These are phyloP conservation scores for Colletotrichum sp. DNA, from an alignment of 2,329 filamentous ascomycete genomes.

Conservation along the genomic window DNA sequence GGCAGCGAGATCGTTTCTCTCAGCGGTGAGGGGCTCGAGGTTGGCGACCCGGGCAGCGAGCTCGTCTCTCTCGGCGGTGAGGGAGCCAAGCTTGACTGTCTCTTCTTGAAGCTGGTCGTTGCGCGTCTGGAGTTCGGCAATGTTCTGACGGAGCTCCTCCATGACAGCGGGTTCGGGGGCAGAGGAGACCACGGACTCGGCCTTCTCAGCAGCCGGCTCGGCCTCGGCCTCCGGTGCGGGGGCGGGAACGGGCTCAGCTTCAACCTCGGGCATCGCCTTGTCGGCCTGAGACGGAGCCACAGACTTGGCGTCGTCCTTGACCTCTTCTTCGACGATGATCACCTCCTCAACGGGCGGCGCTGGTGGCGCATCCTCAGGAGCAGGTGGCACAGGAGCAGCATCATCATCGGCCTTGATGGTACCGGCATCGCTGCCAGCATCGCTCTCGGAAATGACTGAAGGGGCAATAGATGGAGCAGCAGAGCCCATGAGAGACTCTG, in stretches of 20 bases:
- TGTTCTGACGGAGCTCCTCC: conserved; percentile 18
- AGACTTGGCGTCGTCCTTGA: conserved; percentile 2
- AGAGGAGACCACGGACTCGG: not conserved
- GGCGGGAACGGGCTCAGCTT: not conserved
- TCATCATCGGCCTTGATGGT: conserved; percentile 16
- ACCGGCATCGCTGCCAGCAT: conserved; percentile 10
- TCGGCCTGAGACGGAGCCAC: not conserved
- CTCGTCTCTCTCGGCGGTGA: conserved; percentile 17
- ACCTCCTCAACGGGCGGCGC: not conserved
- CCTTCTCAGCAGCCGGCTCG: not conserved
- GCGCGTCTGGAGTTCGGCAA: conserved; percentile 18
- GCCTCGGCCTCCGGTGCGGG: not conserved
- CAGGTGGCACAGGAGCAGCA: not conserved
- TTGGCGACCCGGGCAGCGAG: conserved; percentile 1
- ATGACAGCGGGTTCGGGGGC: not conserved
- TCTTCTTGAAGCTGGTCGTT: conserved; percentile 19
- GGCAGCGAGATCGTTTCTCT: conserved; percentile 13
- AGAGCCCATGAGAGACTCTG: conserved; percentile 15
- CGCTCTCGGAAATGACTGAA: conserved; percentile 2
- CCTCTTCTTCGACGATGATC: not conserved
- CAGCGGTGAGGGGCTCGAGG: conserved; percentile 8
- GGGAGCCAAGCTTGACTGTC: conserved; percentile 4
- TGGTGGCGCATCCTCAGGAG: not conserved
- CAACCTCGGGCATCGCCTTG: not conserved
- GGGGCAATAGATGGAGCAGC: not conserved